Percentiles rank a stretch among this genome's conserved stretches.
Evolutionary conservation across 441 rosid species (phyloP).

Genomic region (Adansonia gregorii): DNA sequence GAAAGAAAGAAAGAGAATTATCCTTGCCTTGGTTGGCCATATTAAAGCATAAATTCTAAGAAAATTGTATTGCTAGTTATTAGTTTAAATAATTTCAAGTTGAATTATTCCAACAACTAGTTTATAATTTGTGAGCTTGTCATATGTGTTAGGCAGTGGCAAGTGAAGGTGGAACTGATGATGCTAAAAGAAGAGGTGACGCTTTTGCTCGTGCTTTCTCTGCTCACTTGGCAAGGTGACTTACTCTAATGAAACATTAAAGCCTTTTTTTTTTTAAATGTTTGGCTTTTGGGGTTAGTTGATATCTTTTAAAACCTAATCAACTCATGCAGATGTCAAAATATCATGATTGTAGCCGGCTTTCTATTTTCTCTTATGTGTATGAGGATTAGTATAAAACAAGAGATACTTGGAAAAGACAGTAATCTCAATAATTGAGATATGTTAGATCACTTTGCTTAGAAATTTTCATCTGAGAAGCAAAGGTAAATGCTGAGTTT

Average conservation of each 20-base stretch:
- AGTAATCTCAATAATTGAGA: neutral
- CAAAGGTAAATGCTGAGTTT: conserved; percentile 49
- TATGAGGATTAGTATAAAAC: neutral
- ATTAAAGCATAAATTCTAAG: neutral
- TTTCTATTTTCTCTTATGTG: neutral
- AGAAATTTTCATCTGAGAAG: neutral
- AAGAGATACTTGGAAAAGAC: neutral
- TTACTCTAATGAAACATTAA: neutral
- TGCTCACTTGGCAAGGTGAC: conserved; percentile 96
- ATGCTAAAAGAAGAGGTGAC: conserved; percentile 95
- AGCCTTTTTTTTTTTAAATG: neutral
- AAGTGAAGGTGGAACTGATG: conserved; percentile 99
- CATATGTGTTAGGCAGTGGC: conserved; percentile 83
- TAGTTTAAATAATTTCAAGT: conserved; percentile 4
- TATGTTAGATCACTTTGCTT: neutral
- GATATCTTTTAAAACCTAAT: neutral
- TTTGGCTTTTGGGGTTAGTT: neutral
- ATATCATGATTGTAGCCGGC: conserved; percentile 5
- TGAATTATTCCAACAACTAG: neutral
- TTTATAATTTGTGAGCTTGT: conserved; percentile 16
- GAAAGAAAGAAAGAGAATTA: neutral
- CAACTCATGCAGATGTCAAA: neutral
- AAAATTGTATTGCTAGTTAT: neutral
- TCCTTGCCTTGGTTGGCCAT: neutral
- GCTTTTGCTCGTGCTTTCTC: conserved; percentile 99